A percentile compares a stretch with the other conserved stretches of the same genome.
Evolutionary conservation across 345 rosid species (phyloP).

Genomic region (Crucihimalaya himalaica): DNA sequence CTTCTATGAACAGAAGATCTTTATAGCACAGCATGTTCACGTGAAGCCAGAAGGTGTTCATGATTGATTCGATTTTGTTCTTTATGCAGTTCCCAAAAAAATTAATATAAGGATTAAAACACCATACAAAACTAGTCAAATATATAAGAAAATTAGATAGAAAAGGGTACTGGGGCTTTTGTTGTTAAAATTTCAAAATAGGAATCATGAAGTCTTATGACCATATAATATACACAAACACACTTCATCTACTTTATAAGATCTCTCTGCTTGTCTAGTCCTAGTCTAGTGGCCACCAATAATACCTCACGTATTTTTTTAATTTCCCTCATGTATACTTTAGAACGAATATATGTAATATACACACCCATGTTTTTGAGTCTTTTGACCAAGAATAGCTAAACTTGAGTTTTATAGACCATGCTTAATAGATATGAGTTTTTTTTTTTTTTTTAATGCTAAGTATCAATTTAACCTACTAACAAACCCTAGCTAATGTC

Average conservation of each 20-base stretch:
- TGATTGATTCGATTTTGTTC: conserved; percentile 41
- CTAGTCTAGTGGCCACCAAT: conserved; percentile 32
- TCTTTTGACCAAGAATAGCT: conserved; percentile 11
- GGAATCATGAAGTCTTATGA: conserved; percentile 36
- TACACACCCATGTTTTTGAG: not conserved
- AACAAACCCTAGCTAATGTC: conserved; percentile 4
- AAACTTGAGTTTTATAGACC: conserved; percentile 7
- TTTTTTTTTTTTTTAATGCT: not conserved
- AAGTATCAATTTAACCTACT: not conserved
- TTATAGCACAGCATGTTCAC: conserved; percentile 38
- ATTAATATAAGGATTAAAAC: not conserved
- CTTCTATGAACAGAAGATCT: conserved; percentile 39
- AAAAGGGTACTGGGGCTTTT: conserved; percentile 17
- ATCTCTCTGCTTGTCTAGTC: conserved; percentile 26
- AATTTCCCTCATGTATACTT: not conserved
- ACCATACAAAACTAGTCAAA: not conserved
- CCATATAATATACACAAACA: conserved; percentile 21
- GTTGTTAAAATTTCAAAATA: conserved; percentile 29
- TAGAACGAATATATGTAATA: not conserved
- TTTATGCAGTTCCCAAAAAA: conserved; percentile 32
- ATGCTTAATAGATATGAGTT: not conserved
- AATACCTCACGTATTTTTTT: not conserved
- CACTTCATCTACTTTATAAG: conserved; percentile 24
- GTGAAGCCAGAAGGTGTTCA: conserved; percentile 42
- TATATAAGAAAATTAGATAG: not conserved